phyloP scores from a whole-genome alignment of 2,329 filamentous ascomycete genomes.

The Nemania sp. region DNA sequence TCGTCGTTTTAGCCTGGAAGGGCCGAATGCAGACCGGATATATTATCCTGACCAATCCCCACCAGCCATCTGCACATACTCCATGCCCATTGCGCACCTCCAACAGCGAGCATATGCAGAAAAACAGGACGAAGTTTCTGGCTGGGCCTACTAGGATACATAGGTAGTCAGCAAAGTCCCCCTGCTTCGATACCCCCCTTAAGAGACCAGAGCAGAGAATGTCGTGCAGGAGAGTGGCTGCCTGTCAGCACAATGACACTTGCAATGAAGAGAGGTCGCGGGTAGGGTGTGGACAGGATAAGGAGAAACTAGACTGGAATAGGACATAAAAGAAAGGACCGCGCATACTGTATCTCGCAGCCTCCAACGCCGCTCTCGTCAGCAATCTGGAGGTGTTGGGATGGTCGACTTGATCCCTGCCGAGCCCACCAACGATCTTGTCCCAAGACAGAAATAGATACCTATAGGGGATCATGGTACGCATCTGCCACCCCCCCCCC shows the following conservation, averaged over 20 bases:
- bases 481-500: slow-evolving; percentile 25
- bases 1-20: slow-evolving; percentile 58
- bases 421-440: slow-evolving; percentile 24
- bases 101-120: slow-evolving; percentile 29
- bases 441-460: slow-evolving; percentile 39
- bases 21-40: slow-evolving; percentile 53
- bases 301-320: slow-evolving; percentile 16
- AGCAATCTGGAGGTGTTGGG: slow-evolving; percentile 28
- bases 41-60: slow-evolving; percentile 55
- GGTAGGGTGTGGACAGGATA: slow-evolving; percentile 26
- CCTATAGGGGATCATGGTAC: slow-evolving; percentile 31
- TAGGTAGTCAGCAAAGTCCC: slow-evolving; percentile 30
- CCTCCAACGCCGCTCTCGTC: slow-evolving; percentile 38
- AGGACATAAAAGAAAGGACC: slow-evolving; percentile 38
- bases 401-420: slow-evolving; percentile 29
- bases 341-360: slow-evolving; percentile 39
- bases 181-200: slow-evolving; percentile 16
- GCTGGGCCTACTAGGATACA: slow-evolving; percentile 10
- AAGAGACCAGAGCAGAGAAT: slow-evolving; percentile 14
- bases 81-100: slow-evolving; percentile 33
- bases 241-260: slow-evolving; percentile 24
- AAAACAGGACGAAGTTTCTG: slow-evolving; percentile 4
- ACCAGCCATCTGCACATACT: slow-evolving; percentile 45
- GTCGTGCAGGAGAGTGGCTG: slow-evolving; percentile 35
- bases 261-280: slow-evolving; percentile 28